Evolutionary conservation across 192 early-diverging fungal genomes (phyloP), one percentile per base, ranked within the genome.

Genomic region (Coemansia sp.): DNA sequence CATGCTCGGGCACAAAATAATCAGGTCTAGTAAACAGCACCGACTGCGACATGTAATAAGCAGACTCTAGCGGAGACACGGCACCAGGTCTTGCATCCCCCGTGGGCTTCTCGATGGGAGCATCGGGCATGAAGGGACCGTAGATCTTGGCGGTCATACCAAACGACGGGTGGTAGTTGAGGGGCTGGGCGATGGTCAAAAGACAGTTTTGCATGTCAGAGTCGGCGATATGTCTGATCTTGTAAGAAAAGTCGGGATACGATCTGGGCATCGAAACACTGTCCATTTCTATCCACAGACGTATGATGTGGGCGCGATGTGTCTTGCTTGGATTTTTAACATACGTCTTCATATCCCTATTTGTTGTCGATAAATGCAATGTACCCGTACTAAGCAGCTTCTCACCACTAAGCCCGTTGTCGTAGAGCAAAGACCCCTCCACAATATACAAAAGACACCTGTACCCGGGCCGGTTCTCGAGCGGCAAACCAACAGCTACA

Each of bases 151-250:
- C 50, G 8, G 77, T 80, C 68, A 72, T 75, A 26, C 78, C 78
- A 45, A 64, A 80, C 37, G 72, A 75, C 59, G 78, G 78, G 31
- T 57, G 53, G 21, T 74, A 81, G 59, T 81, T 66, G 37, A 26
- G 31, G 10, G 78, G 78, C 34, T 81, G 78, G 21, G 69, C 62
- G 25, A 81, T 21, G 2, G 65, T 33, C 59, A 81, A 26, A 6
- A 75, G 58, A 16, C 69, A 81, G 66, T 81, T 81, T 18, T 68
- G 68, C 66, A 75, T 81, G 69, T 81, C 78, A 3, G 73, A 72
- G 33, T 81, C 78, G 12, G 78, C 69, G 10, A 81, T 66, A 60
- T 81, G 72, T 0, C 78, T 63, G 14, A 81, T 64, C 16, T 70
- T 41, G 33, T 66, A 63, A 16, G 34, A 62, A 45, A 72, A 75